Conservation (phyloP, 2,329 filamentous ascomycete species). For the Epicoccum sorghinum region DNA sequence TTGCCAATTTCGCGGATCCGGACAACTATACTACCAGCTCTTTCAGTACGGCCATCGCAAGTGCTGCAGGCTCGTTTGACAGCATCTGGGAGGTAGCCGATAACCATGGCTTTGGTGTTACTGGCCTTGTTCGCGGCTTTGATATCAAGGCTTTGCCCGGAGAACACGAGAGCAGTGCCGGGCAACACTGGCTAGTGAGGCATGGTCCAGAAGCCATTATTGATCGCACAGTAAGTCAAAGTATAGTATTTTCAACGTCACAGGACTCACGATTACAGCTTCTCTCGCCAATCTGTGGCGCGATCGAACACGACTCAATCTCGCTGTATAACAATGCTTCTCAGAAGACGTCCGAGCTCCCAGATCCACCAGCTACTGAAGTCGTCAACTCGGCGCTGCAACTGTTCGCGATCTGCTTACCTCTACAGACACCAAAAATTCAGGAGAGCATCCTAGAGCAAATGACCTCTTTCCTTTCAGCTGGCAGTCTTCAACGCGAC, state of each 20-base stretch:
- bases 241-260: too few relatives aligned
- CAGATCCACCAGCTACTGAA: slow-evolving; percentile 86
- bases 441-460: slow-evolving; percentile 97
- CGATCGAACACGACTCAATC: slow-evolving; percentile 87
- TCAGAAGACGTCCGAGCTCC: slow-evolving; percentile 57
- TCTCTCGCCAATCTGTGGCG: slow-evolving; percentile 73
- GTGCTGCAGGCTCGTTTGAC: slow-evolving; percentile 86
- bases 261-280: slow-evolving; percentile 40
- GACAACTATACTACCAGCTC: slow-evolving; percentile 86
- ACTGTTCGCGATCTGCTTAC: slow-evolving; percentile 88
- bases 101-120: slow-evolving; percentile 93
- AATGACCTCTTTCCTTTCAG: slow-evolving; percentile 85
- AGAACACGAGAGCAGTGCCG: slow-evolving; percentile 51
- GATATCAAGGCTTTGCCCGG: slow-evolving; percentile 73
- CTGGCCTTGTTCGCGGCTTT: slow-evolving; percentile 80
- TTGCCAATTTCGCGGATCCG: slow-evolving; percentile 91
- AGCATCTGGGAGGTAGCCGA: slow-evolving; percentile 94
- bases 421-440: slow-evolving; percentile 85
- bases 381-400: slow-evolving; percentile 94
- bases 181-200: slow-evolving; percentile 59
- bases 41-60: slow-evolving; percentile 88
- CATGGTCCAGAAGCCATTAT: slow-evolving; percentile 69
- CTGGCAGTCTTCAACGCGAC: slow-evolving; percentile 79
- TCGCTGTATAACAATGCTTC: slow-evolving; percentile 71
- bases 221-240: slow-evolving; percentile 55